Conservation (phyloP, 1,284 basidiomycete genomes). For the Malassezia yamatoensis region DNA sequence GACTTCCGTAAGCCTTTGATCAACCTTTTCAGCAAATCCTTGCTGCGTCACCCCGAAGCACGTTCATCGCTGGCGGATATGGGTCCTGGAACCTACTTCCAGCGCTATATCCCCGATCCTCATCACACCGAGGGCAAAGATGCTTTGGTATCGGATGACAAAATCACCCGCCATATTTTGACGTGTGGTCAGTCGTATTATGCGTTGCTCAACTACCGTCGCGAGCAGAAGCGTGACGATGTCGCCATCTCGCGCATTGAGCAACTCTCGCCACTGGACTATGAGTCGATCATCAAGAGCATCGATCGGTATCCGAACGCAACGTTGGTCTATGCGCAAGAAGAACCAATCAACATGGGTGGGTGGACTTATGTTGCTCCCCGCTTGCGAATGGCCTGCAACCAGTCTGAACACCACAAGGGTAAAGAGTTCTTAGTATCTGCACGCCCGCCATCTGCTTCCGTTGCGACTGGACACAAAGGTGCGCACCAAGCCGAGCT, state of each 20-base stretch:
- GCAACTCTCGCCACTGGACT: conserved; percentile 90
- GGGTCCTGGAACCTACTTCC: conserved; percentile 76
- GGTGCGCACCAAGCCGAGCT: conserved; percentile 50
- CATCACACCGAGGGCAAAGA: conserved; percentile 55
- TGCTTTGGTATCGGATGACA: conserved; percentile 65
- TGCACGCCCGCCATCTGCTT: conserved; percentile 36
- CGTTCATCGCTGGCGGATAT: conserved; percentile 80
- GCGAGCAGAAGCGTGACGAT: conserved; percentile 58
- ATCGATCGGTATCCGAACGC: conserved; percentile 88
- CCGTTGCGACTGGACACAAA: conserved; percentile 79
- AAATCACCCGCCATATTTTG: conserved; percentile 82
- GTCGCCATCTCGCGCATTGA: conserved; percentile 88
- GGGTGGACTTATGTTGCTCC: conserved; percentile 78
- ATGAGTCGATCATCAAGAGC: conserved; percentile 54
- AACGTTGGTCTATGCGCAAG: conserved; percentile 80
- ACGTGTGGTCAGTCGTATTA: conserved; percentile 78
- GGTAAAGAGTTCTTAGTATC: conserved; percentile 55
- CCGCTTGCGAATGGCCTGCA: conserved; percentile 50
- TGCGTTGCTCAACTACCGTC: conserved; percentile 57
- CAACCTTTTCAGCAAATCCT: conserved; percentile 89
- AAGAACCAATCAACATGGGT: conserved; percentile 69
- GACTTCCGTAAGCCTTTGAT: conserved; percentile 53
- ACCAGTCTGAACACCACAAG: conserved; percentile 61
- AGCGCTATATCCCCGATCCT: conserved; percentile 80
- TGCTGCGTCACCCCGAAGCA: conserved; percentile 84